Conservation (phyloP, 2,329 filamentous ascomycete genomes). For the Purpureocillium lavendulum region DNA sequence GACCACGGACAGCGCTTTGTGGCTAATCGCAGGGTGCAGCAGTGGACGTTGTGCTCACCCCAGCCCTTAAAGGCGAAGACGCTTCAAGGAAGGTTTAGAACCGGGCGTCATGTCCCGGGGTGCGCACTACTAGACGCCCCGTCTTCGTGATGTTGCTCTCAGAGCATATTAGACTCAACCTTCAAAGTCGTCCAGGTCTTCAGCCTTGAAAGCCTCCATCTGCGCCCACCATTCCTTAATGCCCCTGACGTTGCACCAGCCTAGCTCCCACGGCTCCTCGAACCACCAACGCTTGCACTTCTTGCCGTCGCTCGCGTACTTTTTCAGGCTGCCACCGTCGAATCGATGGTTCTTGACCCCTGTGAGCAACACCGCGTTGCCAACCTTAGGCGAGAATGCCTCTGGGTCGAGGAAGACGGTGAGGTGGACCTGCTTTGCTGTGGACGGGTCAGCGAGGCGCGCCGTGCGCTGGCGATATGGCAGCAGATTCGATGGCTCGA, state of each 20-base stretch:
- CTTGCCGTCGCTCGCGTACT: constrained; percentile 30
- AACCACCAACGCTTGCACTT: constrained; percentile 41
- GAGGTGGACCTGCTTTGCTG: constrained; percentile 41
- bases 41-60: too few relatives aligned
- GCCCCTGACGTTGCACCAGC: constrained; percentile 40
- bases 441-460: constrained; percentile 42
- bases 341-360: constrained; percentile 51
- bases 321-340: constrained; percentile 37
- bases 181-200: neutral
- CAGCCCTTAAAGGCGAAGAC: too few relatives aligned
- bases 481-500: constrained; percentile 40
- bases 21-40: too few relatives aligned
- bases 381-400: constrained; percentile 35
- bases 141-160: too few relatives aligned
- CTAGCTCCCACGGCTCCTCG: constrained; percentile 34
- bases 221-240: constrained; percentile 37
- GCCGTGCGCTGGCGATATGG: constrained; percentile 44
- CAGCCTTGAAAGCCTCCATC: constrained; percentile 8
- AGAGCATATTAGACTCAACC: too few relatives aligned
- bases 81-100: too few relatives aligned
- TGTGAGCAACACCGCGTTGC: constrained; percentile 40
- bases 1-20: too few relatives aligned
- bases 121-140: too few relatives aligned
- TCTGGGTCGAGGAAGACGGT: constrained; percentile 47
- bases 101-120: too few relatives aligned